Percentiles rank a stretch among this genome's conserved stretches.
Evolutionary conservation across 129 eudicot genomes (phyloP).

Genomic region (Chrysanthemum seticuspe): DNA sequence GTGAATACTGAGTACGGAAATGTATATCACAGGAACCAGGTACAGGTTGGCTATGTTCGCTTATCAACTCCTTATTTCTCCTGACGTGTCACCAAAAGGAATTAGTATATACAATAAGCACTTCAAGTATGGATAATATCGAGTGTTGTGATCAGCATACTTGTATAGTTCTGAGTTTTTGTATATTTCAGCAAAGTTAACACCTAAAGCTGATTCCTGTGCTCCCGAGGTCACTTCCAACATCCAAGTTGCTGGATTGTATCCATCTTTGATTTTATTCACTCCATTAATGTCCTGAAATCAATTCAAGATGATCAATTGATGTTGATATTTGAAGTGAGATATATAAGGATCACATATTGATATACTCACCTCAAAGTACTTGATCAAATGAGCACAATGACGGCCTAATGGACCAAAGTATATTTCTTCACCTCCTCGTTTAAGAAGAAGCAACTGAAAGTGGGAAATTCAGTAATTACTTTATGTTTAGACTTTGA

Average conservation of each 20-base stretch:
- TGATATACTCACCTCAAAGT: conserved; percentile 63
- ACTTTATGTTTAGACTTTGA: neutral
- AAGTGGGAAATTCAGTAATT: neutral
- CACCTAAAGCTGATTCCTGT: conserved; percentile 64
- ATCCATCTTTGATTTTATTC: conserved; percentile 60
- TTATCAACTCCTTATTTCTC: conserved; percentile 68
- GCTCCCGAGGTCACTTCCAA: conserved; percentile 64
- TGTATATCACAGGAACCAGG: conserved; percentile 61
- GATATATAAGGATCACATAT: neutral
- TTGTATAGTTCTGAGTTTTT: conserved; percentile 59
- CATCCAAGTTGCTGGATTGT: conserved; percentile 87
- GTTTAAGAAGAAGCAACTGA: conserved; percentile 65
- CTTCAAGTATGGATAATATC: conserved; percentile 10
- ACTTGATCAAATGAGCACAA: conserved; percentile 56
- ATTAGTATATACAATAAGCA: neutral
- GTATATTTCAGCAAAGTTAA: conserved; percentile 57
- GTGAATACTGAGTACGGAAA: conserved; percentile 67
- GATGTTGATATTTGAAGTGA: neutral
- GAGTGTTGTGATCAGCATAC: conserved; percentile 24
- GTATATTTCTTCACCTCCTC: conserved; percentile 82
- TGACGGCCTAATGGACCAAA: conserved; percentile 77
- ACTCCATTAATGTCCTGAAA: conserved; percentile 55
- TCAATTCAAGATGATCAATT: neutral
- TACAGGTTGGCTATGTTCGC: conserved; percentile 52
- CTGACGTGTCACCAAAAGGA: conserved; percentile 30